Evolutionary conservation across 2,329 filamentous ascomycete species (phyloP).

Genomic region (Fusarium caatingaense): DNA sequence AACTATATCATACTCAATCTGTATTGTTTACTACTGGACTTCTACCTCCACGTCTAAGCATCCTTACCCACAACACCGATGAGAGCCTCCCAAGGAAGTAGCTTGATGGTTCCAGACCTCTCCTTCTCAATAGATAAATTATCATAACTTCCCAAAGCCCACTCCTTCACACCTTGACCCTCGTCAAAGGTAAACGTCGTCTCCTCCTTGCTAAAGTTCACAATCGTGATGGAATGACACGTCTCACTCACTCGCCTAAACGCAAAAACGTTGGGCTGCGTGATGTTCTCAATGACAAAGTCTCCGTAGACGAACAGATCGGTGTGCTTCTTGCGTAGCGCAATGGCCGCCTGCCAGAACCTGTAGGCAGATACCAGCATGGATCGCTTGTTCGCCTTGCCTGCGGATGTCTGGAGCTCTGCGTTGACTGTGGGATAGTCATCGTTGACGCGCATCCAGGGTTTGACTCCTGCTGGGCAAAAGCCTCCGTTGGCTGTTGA

Average conservation of each 20-base stretch:
- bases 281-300: constrained; percentile 43
- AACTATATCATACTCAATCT: background rate
- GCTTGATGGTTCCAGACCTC: background rate
- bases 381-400: constrained; percentile 13
- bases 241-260: constrained; percentile 45
- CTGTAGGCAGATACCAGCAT: constrained; percentile 47
- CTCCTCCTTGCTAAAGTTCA: constrained; percentile 47
- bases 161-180: background rate
- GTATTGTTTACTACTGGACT: no score
- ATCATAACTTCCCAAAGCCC: background rate
- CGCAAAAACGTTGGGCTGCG: constrained; percentile 42
- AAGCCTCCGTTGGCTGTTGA: constrained; percentile 49
- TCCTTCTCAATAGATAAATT: background rate
- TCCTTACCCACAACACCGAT: background rate
- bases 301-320: constrained; percentile 51
- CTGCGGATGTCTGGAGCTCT: constrained; percentile 61
- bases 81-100: constrained; percentile 1
- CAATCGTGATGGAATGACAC: constrained; percentile 42
- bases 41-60: accelerated
- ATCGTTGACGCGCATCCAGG: constrained; percentile 52
- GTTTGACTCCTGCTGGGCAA: constrained; percentile 51
- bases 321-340: constrained; percentile 45
- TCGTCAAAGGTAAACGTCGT: background rate
- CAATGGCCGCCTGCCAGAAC: constrained; percentile 49
- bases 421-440: constrained; percentile 62